Evolutionary conservation across 1,284 basidiomycete genomes (phyloP).

Genomic region (Agaricales sp.): DNA sequence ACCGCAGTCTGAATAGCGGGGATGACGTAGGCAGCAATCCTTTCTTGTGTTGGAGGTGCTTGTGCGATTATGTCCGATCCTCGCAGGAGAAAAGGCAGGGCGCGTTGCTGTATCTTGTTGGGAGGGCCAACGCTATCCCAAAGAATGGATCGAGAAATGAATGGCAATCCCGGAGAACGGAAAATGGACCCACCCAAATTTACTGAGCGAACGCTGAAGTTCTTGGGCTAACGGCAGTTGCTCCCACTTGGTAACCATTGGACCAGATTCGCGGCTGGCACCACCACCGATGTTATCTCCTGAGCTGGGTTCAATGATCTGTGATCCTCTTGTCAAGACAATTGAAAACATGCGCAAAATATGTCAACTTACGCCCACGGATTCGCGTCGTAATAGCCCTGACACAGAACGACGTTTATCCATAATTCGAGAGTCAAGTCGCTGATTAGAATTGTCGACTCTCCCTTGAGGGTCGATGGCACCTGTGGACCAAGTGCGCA

Average conservation of each 20-base stretch:
- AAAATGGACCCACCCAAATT: slow-evolving; percentile 71
- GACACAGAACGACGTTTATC: slow-evolving; percentile 73
- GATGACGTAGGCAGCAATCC: slow-evolving; percentile 95
- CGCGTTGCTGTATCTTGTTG: slow-evolving; percentile 97
- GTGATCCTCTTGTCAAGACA: slow-evolving; percentile 35
- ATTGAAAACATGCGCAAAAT: neutral
- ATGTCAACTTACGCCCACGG: slow-evolving; percentile 46
- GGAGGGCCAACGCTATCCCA: slow-evolving; percentile 80
- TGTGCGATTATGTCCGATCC: slow-evolving; percentile 97
- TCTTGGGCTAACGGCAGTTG: slow-evolving; percentile 83
- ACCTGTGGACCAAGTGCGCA: slow-evolving; percentile 75
- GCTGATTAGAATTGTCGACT: slow-evolving; percentile 21
- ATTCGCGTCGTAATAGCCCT: slow-evolving; percentile 61
- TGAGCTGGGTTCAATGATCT: slow-evolving; percentile 14
- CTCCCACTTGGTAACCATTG: slow-evolving; percentile 95
- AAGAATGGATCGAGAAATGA: slow-evolving; percentile 10
- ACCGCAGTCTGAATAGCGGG: slow-evolving; percentile 85
- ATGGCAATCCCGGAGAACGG: slow-evolving; percentile 9
- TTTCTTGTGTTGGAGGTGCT: slow-evolving; percentile 95
- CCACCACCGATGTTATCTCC: slow-evolving; percentile 42
- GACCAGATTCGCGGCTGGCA: slow-evolving; percentile 61
- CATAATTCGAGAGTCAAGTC: slow-evolving; percentile 7
- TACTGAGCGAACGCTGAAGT: slow-evolving; percentile 79
- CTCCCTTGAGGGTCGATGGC: slow-evolving; percentile 63
- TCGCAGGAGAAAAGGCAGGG: slow-evolving; percentile 88